Evolutionary conservation across 805 yeast genomes (phyloP).

Genomic region (Cyberlindnera mrakii): DNA sequence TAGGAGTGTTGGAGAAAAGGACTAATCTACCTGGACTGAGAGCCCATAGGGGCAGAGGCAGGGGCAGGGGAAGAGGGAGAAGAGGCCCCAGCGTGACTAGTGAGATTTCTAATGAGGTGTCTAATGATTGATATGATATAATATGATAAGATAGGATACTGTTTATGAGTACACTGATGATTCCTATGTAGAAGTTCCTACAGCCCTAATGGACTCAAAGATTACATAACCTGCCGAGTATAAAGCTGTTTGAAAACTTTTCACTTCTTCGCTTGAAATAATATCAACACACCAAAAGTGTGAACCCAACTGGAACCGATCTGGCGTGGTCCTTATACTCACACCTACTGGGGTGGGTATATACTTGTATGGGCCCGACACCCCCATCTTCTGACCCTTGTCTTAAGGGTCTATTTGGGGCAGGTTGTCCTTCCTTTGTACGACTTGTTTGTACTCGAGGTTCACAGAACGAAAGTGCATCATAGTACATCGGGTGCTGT

Average conservation of each 20-base stretch:
- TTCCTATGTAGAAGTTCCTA: too few species aligned
- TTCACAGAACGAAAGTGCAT: constrained; percentile 15
- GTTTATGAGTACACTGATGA: too few species aligned
- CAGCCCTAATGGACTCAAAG: too few species aligned
- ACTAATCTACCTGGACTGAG: constrained; percentile 47
- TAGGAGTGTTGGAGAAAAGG: constrained; percentile 45
- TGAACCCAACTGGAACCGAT: background rate
- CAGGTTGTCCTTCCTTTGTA: constrained; percentile 4
- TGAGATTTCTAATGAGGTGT: background rate
- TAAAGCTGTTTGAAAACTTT: too few species aligned
- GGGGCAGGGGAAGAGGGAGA: constrained; percentile 12
- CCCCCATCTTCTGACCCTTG: constrained; percentile 18
- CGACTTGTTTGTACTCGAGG: background rate
- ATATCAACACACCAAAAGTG: background rate
- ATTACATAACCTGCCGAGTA: too few species aligned
- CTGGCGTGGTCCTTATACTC: background rate
- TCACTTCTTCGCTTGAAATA: too few species aligned
- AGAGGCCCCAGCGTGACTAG: constrained; percentile 2
- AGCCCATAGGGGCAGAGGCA: constrained; percentile 22
- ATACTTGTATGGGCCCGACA: constrained; percentile 6
- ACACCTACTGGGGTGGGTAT: constrained; percentile 4
- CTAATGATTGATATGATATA: too few species aligned
- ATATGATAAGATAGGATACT: too few species aligned
- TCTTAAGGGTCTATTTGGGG: constrained; percentile 16
- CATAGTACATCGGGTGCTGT: constrained; percentile 24